Conservation (phyloP, 2,329 filamentous ascomycete genomes). For the Colletotrichum siamense region DNA sequence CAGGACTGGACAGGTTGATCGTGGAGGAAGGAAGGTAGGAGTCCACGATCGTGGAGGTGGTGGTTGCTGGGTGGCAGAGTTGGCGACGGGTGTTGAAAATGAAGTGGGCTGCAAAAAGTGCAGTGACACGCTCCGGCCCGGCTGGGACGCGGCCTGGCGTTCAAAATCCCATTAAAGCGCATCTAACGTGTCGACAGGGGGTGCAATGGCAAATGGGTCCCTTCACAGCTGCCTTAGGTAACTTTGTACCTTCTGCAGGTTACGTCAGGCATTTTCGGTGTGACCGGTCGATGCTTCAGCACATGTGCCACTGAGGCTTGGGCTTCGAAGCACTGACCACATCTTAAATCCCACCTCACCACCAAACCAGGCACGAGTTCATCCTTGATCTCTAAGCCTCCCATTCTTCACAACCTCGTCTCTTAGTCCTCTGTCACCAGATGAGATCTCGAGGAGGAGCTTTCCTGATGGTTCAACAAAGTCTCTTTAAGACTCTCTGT, state of each 20-base stretch:
- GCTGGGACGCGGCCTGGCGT: slow-evolving; percentile 11
- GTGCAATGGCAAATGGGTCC: neutral
- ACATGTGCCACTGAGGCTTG: neutral
- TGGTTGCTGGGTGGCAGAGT: neutral
- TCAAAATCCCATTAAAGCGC: slow-evolving; percentile 14
- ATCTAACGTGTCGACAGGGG: slow-evolving; percentile 14
- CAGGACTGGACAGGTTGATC: neutral
- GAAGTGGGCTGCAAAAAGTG: slow-evolving; percentile 19
- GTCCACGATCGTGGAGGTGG: neutral
- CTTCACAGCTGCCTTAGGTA: neutral
- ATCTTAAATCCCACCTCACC: slow-evolving; percentile 1
- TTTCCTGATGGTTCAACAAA: neutral
- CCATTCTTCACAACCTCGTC: neutral
- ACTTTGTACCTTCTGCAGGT: neutral
- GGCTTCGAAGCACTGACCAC: slow-evolving; percentile 9
- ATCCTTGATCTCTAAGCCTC: neutral
- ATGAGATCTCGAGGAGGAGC: neutral
- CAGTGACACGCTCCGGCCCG: slow-evolving; percentile 14
- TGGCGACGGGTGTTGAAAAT: neutral
- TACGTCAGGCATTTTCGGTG: neutral
- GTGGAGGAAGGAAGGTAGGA: neutral
- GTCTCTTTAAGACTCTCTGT: neutral
- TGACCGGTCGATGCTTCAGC: neutral
- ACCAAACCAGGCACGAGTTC: neutral
- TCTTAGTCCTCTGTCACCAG: neutral